Conservation (phyloP, 306 rosid species). For the Dalbergia oliveri region DNA sequence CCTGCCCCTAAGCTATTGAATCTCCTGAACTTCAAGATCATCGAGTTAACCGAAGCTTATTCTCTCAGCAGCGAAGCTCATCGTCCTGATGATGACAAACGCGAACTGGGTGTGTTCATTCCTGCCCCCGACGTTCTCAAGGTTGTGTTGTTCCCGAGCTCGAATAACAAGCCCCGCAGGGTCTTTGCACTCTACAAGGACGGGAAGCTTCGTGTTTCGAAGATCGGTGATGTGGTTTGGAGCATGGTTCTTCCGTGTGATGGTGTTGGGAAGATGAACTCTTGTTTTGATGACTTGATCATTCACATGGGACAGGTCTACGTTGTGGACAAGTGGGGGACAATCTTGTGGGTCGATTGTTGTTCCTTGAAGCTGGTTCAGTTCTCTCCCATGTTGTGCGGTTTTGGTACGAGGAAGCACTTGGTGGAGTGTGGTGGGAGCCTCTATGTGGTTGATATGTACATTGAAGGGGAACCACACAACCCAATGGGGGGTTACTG, state of each 20-base stretch:
- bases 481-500: neutral
- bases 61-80: neutral
- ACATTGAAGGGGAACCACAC: neutral
- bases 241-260: neutral
- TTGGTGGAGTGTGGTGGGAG: constrained; percentile 54
- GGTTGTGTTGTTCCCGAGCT: constrained; percentile 30
- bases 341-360: constrained; percentile 46
- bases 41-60: constrained; percentile 33
- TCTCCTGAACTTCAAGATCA: constrained; percentile 32
- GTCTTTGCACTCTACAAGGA: neutral
- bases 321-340: constrained; percentile 51
- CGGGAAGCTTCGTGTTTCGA: constrained; percentile 17
- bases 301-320: constrained; percentile 47
- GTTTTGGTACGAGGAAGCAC: constrained; percentile 37
- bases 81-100: neutral
- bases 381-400: constrained; percentile 43
- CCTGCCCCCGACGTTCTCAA: neutral
- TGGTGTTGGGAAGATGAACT: neutral
- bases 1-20: neutral
- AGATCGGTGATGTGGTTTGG: constrained; percentile 32
- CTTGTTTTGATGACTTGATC: constrained; percentile 45
- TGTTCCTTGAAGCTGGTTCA: constrained; percentile 41
- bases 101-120: neutral
- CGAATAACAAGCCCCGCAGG: neutral
- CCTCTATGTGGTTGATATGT: constrained; percentile 54